A percentile compares a stretch with the other conserved stretches of the same genome.
phyloP scores from a whole-genome alignment of 805 yeast species.

The Alloascoidea hylecoeti region DNA sequence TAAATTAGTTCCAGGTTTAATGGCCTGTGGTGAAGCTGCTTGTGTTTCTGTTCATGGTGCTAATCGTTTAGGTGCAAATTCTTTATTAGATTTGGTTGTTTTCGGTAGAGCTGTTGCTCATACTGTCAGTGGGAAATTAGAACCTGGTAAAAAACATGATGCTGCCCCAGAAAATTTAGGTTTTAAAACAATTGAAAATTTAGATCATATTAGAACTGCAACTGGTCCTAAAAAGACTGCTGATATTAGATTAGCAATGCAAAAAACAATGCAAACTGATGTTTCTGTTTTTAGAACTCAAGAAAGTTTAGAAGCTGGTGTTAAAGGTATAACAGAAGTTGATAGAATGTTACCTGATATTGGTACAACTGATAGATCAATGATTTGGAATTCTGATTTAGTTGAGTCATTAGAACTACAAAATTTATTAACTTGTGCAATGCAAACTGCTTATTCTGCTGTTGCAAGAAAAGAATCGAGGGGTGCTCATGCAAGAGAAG shows the following conservation, averaged over 20 bases:
- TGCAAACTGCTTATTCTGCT: constrained; percentile 89
- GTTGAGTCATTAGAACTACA: constrained; percentile 94
- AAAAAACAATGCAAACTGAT: constrained; percentile 90
- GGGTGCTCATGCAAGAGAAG: constrained; percentile 99
- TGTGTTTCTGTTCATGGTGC: constrained; percentile 99
- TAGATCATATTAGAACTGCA: constrained; percentile 80
- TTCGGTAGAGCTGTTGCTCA: constrained; percentile 98
- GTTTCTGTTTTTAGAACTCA: constrained; percentile 96
- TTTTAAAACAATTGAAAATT: constrained; percentile 75
- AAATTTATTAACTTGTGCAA: constrained; percentile 92
- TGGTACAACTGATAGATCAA: constrained; percentile 86
- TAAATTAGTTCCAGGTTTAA: constrained; percentile 79
- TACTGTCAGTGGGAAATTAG: constrained; percentile 71
- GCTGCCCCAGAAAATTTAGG: constrained; percentile 81
- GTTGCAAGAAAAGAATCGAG: constrained; percentile 94
- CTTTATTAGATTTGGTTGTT: constrained; percentile 89
- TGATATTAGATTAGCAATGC: constrained; percentile 84
- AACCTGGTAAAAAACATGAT: constrained; percentile 81
- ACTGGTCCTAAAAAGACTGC: constrained; percentile 76
- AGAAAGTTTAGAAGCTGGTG: constrained; percentile 86
- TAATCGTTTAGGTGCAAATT: constrained; percentile 97
- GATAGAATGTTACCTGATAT: constrained; percentile 65
- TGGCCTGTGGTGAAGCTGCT: constrained; percentile 98
- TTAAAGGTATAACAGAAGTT: constrained; percentile 55
- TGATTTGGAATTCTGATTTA: constrained; percentile 98